phyloP scores from a whole-genome alignment of 805 yeast species.

The Cyberlindnera suaveolens region DNA sequence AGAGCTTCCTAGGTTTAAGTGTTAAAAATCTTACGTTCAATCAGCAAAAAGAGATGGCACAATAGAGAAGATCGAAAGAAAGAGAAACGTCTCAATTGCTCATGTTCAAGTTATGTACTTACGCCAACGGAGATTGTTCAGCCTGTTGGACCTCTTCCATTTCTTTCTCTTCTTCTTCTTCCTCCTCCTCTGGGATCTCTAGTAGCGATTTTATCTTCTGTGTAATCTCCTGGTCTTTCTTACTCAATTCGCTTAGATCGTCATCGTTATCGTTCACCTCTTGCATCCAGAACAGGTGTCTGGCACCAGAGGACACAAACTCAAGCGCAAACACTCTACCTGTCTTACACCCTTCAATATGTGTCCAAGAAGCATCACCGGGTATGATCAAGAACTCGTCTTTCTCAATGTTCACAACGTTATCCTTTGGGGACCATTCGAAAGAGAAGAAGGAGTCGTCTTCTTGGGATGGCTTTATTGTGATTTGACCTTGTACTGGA shows the following conservation, averaged over 20 bases:
- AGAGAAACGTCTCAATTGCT: neutral
- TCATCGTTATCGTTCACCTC: constrained; percentile 61
- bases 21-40: neutral
- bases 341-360: constrained; percentile 58
- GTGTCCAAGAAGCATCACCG: constrained; percentile 79
- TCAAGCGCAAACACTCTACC: constrained; percentile 73
- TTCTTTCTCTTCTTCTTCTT: constrained; percentile 26
- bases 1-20: neutral
- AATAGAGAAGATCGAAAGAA: neutral
- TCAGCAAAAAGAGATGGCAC: neutral
- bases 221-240: constrained; percentile 46
- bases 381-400: constrained; percentile 73
- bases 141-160: constrained; percentile 1
- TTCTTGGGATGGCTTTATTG: constrained; percentile 55
- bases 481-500: constrained; percentile 60
- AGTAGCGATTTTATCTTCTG: constrained; percentile 43
- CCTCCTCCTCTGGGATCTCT: constrained; percentile 35
- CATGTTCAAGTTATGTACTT: constrained; percentile 6
- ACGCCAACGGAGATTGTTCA: constrained; percentile 6
- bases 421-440: constrained; percentile 65
- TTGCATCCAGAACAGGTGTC: constrained; percentile 65
- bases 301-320: constrained; percentile 57
- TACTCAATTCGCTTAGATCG: constrained; percentile 48
- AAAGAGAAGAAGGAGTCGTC: constrained; percentile 69
- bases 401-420: constrained; percentile 36